Conservation (phyloP, 768 basidiomycete genomes). For the Russula olivacea region DNA sequence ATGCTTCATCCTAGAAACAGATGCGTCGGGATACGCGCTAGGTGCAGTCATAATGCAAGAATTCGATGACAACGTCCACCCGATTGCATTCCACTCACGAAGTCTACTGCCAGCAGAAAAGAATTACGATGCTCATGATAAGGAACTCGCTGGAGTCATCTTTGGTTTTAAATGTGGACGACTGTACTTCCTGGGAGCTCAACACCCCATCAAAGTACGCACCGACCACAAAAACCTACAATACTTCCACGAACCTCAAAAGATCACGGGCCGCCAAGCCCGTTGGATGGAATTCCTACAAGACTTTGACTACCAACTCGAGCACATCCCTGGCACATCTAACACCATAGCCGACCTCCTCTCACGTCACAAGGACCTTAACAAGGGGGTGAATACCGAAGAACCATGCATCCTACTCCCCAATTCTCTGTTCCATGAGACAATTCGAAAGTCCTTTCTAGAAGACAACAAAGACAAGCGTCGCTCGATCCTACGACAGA, state of each 20-base stretch:
- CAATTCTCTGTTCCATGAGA: background rate
- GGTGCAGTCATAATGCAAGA: no score
- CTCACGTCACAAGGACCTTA: background rate
- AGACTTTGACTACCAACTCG: background rate
- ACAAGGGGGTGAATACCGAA: background rate
- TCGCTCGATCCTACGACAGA: background rate
- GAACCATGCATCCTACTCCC: background rate
- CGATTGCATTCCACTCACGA: no score
- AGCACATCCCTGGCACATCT: accelerated
- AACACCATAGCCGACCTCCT: background rate
- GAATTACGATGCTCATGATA: no score
- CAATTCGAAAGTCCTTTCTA: background rate
- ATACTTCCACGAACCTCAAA: background rate
- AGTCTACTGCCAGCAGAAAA: no score
- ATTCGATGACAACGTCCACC: no score
- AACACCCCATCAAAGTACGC: no score
- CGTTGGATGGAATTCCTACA: background rate
- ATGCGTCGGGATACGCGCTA: no score
- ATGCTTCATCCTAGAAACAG: no score
- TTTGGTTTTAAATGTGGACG: no score
- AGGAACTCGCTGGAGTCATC: no score
- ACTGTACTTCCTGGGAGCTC: no score
- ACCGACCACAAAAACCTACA: no score
- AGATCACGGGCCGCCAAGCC: background rate
- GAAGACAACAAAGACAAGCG: background rate